Conservation (phyloP, 371 early-diverging fungal genomes). For the Coemansia sp. region DNA sequence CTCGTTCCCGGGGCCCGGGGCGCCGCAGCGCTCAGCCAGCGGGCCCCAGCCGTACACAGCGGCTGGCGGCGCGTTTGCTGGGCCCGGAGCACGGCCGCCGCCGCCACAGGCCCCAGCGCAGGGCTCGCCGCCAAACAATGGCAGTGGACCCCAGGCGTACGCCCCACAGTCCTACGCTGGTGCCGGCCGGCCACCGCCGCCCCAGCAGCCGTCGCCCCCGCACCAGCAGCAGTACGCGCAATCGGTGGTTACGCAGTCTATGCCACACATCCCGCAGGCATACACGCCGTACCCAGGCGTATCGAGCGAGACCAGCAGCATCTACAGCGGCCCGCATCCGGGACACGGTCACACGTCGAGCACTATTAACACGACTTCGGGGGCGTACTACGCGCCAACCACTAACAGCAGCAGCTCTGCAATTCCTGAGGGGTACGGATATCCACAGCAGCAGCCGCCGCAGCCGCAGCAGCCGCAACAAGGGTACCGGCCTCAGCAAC, state of each 20-base stretch:
- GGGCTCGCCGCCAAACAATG: constrained; percentile 7
- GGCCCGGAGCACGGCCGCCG: constrained; percentile 10
- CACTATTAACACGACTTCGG: constrained; percentile 2
- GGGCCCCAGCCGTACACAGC: constrained; percentile 14
- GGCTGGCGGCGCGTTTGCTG: not conserved
- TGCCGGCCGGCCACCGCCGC: constrained; percentile 1
- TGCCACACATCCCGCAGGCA: not conserved
- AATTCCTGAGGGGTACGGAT: constrained; percentile 5
- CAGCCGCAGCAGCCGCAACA: constrained; percentile 3
- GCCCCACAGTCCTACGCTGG: not conserved
- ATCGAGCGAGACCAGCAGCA: constrained; percentile 11
- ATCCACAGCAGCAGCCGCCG: constrained; percentile 3
- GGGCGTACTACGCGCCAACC: constrained; percentile 13
- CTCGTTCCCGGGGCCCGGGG: not conserved
- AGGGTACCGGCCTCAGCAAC: constrained; percentile 1
- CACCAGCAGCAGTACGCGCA: constrained; percentile 9
- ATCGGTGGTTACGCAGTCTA: not conserved
- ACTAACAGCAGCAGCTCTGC: constrained; percentile 18
- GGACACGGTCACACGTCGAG: constrained; percentile 7
- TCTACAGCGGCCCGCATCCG: constrained; percentile 14
- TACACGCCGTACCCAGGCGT: constrained; percentile 3
- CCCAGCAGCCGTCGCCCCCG: constrained; percentile 2
- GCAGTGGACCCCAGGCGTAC: constrained; percentile 6
- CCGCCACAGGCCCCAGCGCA: not conserved
- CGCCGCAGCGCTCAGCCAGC: not conserved